Evolutionary conservation across 2,329 filamentous ascomycete species (phyloP), one percentile per base, ranked within the genome.

Genomic region (Eutypa lata): DNA sequence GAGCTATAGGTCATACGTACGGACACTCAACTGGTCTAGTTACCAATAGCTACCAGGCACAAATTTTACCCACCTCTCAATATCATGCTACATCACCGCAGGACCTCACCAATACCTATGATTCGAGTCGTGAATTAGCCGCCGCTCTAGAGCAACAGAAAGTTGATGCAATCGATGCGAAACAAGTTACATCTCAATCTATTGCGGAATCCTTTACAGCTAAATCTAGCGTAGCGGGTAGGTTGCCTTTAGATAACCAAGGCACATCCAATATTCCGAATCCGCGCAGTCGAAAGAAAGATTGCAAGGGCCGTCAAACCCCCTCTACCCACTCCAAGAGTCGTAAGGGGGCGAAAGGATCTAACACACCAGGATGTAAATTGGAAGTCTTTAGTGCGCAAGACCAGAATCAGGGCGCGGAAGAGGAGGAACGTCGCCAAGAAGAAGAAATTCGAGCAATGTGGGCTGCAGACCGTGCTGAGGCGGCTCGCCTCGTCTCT

Each of bases 391-490:
- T 48, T 37, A 52, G 57, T 18, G 62, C 66, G 40, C 58, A 57
- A 40, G 61, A 63, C 21, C 56, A 63, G 28, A 60, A 63, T 21
- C 56, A 63, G 28, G 50, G 58, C 35, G 57, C 60, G 6, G 66
- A 67, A 47, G 62, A 66, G 40, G 57, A 64, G 48, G 57, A 61
- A 38, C 63, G 61, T 26, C 64, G 58, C 3, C 61, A 67, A 53
- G 66, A 65, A 42, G 60, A 66, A 21, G 61, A 61, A 43, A 67
- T 66, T 19, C 65, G 61, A 13, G 63, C 62, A n/a, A 69, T 68
- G 66, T 68, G 67, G 67, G 65, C 65, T 19, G 61, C 65, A 22
- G 61, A 67, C 19, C 62, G 64, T 28, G 55, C 40, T 16, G 61
- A 63, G 13, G 49, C 62, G 10, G 61, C 64, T 2, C 61, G 63